Percentiles rank a stretch among this genome's conserved stretches.
Conservation (phyloP, 2,329 filamentous ascomycete species). For the Colletotrichum sp. region DNA sequence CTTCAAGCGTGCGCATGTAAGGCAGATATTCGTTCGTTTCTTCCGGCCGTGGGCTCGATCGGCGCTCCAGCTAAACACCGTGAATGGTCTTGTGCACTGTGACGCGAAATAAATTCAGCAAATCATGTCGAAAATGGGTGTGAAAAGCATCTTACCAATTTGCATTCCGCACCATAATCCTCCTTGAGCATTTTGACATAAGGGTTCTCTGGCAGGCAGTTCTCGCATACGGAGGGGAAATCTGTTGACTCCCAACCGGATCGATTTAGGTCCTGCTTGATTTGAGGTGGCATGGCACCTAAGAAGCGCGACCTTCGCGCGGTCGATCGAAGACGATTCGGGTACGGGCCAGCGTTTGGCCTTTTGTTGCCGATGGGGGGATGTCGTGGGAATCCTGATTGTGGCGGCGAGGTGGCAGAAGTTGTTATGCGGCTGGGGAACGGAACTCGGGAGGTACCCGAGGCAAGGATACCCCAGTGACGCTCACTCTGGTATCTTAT, state of each 20-base stretch:
- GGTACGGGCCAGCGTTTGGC: not conserved
- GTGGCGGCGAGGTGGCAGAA: not conserved
- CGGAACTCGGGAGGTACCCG: not conserved
- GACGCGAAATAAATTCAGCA: conserved; percentile 22
- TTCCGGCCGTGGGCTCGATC: conserved; percentile 87
- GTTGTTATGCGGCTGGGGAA: not conserved
- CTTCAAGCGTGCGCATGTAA: conserved; percentile 95
- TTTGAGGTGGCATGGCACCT: conserved; percentile 78
- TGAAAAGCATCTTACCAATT: conserved; percentile 50
- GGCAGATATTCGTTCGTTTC: conserved; percentile 92
- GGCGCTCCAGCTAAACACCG: conserved; percentile 92
- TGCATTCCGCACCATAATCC: conserved; percentile 88
- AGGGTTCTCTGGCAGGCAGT: conserved; percentile 92
- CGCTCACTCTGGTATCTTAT: not conserved
- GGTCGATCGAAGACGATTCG: not conserved
- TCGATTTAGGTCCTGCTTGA: conserved; percentile 94
- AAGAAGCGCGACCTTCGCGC: conserved; percentile 22
- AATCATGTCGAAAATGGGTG: not conserved
- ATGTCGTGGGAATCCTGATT: not conserved
- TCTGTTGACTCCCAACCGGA: conserved; percentile 96
- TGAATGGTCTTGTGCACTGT: conserved; percentile 90
- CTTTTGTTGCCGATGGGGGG: not conserved
- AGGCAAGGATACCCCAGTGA: not conserved
- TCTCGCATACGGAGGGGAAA: conserved; percentile 89
- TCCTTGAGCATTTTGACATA: conserved; percentile 99